Evolutionary conservation across 495 filamentous ascomycete species (phyloP), one percentile per base, ranked within the genome.

Genomic region (Penicillium silybi): DNA sequence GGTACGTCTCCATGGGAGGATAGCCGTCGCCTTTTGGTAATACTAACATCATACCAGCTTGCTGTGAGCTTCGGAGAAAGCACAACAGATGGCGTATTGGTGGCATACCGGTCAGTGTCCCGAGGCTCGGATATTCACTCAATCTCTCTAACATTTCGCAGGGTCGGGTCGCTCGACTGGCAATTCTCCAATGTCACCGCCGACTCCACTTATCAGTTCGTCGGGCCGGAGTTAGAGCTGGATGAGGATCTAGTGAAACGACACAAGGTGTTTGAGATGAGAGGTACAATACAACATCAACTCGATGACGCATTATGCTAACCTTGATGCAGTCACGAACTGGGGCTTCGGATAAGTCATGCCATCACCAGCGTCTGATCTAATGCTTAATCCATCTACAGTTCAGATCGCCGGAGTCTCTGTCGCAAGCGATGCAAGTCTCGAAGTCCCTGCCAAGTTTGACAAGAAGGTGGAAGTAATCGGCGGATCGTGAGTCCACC

Each of bases 131-230:
- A 16, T 15, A 2, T 35, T 17, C 8, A 1, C 13, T 15, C 6
- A 23, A 34, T 34, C 37, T 50, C 6, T 17, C 40, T 4, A 46
- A 32, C 38, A 16, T 1, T 46, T 1, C 22, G 37, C 56, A 81
- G 84, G 10, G 68, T 86, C 40, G 75, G 72, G 7, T 82, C 81
- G 6, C 72, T 84, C 41, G 84, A 87, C 58, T 88, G 85, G 83
- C 72, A 73, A 37, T 83, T 86, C 54, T 82, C 84, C 35, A 87
- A 87, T 65, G 76, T 88, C 29, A 86, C 83, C 4, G 78, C 74
- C 0, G 72, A 76, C 8, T 70, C 72, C 15, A 85, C 82, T 1
- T 83, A 88, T 52, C 76, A 86, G 25, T 75, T 88, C 41, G 73
- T 84, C 32, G 76, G 67, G 1, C 54, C 61, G 6, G 56, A 52